These are phyloP conservation scores for Rutstroemia sydowiana DNA, from an alignment of 2,329 filamentous ascomycete genomes.

Conservation along the genomic window DNA sequence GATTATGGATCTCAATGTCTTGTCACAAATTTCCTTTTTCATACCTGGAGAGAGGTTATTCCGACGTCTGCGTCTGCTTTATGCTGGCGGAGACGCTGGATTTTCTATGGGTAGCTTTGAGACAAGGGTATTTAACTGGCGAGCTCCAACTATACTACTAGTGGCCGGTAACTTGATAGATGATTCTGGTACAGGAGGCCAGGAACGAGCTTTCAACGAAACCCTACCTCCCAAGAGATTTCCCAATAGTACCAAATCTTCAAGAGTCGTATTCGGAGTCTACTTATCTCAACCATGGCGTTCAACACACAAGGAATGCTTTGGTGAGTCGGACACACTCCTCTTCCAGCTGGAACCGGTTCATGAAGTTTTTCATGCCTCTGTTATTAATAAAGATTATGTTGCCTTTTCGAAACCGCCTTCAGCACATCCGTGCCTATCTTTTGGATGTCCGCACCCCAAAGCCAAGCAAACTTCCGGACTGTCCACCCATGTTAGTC, in stretches of 20 bases:
- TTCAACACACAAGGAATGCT: slow-evolving; percentile 58
- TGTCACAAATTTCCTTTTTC: slow-evolving; percentile 69
- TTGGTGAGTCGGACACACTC: slow-evolving; percentile 55
- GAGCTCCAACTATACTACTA: slow-evolving; percentile 64
- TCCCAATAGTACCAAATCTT: slow-evolving; percentile 41
- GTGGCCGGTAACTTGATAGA: slow-evolving; percentile 57
- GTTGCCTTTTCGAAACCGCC: slow-evolving; percentile 59
- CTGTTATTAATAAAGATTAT: slow-evolving; percentile 58
- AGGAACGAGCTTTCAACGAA: slow-evolving; percentile 50
- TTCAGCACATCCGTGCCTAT: slow-evolving; percentile 52
- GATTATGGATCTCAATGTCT: slow-evolving; percentile 55
- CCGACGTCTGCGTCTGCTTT: slow-evolving; percentile 56
- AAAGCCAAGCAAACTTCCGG: slow-evolving; percentile 35
- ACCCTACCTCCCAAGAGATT: slow-evolving; percentile 57
- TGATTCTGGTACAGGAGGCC: slow-evolving; percentile 40
- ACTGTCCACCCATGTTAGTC: slow-evolving; percentile 29
- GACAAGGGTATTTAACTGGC: slow-evolving; percentile 69
- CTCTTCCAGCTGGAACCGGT: slow-evolving; percentile 66
- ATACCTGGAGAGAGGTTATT: slow-evolving; percentile 59
- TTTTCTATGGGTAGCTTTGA: slow-evolving; percentile 75
- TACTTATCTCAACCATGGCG: slow-evolving; percentile 64
- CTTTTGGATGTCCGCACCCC: slow-evolving; percentile 57
- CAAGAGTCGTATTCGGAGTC: slow-evolving; percentile 57
- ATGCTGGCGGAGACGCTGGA: slow-evolving; percentile 62
- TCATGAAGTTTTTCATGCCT: slow-evolving; percentile 65